These are phyloP conservation scores for Azolla pinnata DNA, from an alignment of 75 land plant species.

Conservation along the genomic window DNA sequence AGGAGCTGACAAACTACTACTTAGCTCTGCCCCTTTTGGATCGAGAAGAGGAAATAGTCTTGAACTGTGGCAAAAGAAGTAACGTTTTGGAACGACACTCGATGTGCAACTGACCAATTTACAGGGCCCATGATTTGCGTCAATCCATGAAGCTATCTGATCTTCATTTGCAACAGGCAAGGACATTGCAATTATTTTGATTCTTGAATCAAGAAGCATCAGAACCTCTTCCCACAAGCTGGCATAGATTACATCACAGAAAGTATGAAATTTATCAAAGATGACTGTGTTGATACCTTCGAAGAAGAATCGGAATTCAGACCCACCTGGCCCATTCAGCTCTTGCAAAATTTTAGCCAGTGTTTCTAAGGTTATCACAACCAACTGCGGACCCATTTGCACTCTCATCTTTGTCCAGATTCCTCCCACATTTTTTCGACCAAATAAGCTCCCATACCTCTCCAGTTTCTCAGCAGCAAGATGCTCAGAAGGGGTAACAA, in stretches of 20 bases:
- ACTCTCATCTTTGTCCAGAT: neutral
- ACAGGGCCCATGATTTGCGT: conserved; percentile 4
- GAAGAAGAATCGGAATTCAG: conserved; percentile 7
- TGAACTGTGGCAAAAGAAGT: neutral
- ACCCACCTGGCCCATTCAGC: neutral
- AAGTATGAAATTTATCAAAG: conserved; percentile 7
- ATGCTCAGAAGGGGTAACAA: conserved; percentile 4
- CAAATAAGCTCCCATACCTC: neutral
- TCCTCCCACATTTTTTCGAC: neutral
- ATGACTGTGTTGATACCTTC: conserved; percentile 3
- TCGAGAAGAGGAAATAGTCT: neutral
- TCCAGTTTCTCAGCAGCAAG: neutral
- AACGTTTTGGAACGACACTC: neutral
- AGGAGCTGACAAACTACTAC: neutral
- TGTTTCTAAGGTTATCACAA: conserved; percentile 5
- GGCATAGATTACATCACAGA: conserved; percentile 1
- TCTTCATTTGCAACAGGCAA: conserved; percentile 9
- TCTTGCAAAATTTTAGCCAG: conserved; percentile 1
- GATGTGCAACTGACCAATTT: neutral
- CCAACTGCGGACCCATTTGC: neutral
- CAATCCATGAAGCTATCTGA: conserved; percentile 5
- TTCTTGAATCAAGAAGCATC: neutral
- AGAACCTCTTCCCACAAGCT: conserved; percentile 9
- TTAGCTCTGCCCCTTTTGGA: neutral
- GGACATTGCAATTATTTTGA: conserved; percentile 3